Evolutionary conservation across 2,329 filamentous ascomycete genomes (phyloP), one percentile per base, ranked within the genome.

Genomic region (Xylariaceae sp.): DNA sequence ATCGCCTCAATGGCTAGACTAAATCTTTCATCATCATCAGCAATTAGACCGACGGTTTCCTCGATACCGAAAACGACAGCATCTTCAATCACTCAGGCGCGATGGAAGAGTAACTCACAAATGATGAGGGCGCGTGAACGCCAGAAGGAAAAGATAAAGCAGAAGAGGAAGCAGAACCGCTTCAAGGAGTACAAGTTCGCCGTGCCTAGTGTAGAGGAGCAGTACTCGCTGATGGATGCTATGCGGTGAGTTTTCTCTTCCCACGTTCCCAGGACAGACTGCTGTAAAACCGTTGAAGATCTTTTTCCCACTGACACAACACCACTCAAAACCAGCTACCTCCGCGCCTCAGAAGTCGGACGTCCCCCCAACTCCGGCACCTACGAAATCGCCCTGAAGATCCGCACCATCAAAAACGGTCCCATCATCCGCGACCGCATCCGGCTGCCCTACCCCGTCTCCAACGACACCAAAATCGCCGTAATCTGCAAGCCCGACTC

Each of bases 311-410:
- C n/a, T n/a, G n/a, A n/a, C 19, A 41, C 37, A 35, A 36, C 14
- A 20, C 27, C 22, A 56, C 50, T 44, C 22, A 43, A n/a, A 45
- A 47, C 22, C 55, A 95, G 90, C 64, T 93, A 95, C 65, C 81
- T 98, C 55, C 88, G 89, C 60, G 92, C 93, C 38, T 83, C 86
- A 61, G 93, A 98, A 78, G 91, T 96, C 58, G 92, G 93, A 61
- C 81, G 81, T 42, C 79, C 84, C 39, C 85, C 88, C 3, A 75
- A 77, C 3, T 73, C 75, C 10, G 75, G 83, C 56, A 97, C 96
- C 67, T 98, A 98, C 73, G 93, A 97, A 66, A 60, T 97, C 40
- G 79, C 88, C 59, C 72, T 98, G 58, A 90, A 86, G 61, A 72
- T 98, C 52, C 85, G 85, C 61, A 90, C 92, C 2, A 76, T 82